These are phyloP conservation scores for Malus sieversii DNA, from an alignment of 306 rosid species.

Conservation along the genomic window DNA sequence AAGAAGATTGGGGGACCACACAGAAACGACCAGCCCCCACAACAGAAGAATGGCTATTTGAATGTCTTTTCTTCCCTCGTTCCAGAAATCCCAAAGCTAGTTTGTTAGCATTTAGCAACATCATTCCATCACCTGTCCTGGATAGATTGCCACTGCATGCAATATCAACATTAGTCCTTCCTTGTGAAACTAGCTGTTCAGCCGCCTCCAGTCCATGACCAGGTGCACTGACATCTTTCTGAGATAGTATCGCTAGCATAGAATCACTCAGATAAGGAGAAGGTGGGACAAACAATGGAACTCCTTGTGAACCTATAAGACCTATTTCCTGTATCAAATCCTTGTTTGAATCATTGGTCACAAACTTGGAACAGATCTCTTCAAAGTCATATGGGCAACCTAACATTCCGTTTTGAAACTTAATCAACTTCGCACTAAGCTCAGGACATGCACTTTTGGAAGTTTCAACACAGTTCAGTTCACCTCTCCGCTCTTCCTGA, in stretches of 20 bases:
- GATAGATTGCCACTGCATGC: conserved; percentile 24
- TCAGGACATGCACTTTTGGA: conserved; percentile 32
- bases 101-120: conserved; percentile 28
- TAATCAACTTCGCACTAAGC: conserved; percentile 54
- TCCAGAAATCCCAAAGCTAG: conserved; percentile 29
- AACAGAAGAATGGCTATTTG: conserved; percentile 35
- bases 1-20: conserved; percentile 77
- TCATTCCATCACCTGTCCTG: conserved; percentile 30
- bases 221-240: conserved; percentile 27
- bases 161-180: conserved; percentile 31
- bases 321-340: conserved; percentile 70
- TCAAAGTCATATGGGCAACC: conserved; percentile 68
- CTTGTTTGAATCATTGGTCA: conserved; percentile 66
- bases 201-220: conserved; percentile 31
- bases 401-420: conserved; percentile 58
- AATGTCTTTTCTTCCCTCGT: conserved; percentile 33
- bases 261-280: conserved; percentile 54
- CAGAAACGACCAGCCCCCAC: conserved; percentile 49
- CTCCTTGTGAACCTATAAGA: conserved; percentile 67
- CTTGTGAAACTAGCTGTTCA: conserved; percentile 33
- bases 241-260: conserved; percentile 25
- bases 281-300: conserved; percentile 48
- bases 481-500: conserved; percentile 40
- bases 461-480: conserved; percentile 34
- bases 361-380: conserved; percentile 67